These are phyloP conservation scores for Naganishia albida DNA, from an alignment of 1,284 basidiomycete genomes.

Conservation along the genomic window DNA sequence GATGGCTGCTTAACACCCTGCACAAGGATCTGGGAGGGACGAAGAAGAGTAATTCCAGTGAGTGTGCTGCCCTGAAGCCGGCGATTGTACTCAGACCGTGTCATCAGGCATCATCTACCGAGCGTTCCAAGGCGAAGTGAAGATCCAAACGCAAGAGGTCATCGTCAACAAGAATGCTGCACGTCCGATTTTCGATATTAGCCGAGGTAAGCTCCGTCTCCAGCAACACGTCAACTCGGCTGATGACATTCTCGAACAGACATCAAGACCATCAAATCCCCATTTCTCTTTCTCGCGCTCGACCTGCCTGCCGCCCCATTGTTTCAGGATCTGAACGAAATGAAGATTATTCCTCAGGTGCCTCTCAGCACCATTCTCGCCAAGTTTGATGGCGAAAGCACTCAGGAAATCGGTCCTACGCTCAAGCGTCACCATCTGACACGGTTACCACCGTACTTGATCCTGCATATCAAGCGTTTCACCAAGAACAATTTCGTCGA, in stretches of 20 bases:
- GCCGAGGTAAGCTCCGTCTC: conserved; percentile 65
- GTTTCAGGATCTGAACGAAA: conserved; percentile 91
- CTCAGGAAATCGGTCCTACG: conserved; percentile 84
- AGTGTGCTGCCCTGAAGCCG: conserved; percentile 47
- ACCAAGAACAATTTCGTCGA: conserved; percentile 98
- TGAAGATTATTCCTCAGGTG: conserved; percentile 98
- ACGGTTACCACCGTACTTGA: conserved; percentile 84
- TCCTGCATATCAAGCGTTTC: conserved; percentile 94
- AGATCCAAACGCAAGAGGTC: conserved; percentile 91
- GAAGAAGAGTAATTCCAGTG: conserved; percentile 82
- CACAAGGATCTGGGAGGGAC: conserved; percentile 89
- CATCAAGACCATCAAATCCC: conserved; percentile 79
- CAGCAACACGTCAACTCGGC: too few species aligned
- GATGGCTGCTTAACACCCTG: conserved; percentile 91
- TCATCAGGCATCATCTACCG: conserved; percentile 88
- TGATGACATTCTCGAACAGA: conserved; percentile 59
- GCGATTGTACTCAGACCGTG: too few species aligned
- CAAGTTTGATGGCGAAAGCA: conserved; percentile 91
- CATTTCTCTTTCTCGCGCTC: conserved; percentile 92
- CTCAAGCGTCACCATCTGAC: conserved; percentile 86
- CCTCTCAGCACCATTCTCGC: conserved; percentile 85
- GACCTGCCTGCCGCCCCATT: conserved; percentile 95
- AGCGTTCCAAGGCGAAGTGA: conserved; percentile 90
- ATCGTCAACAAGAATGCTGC: conserved; percentile 73
- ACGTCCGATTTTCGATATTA: conserved; percentile 85